These are phyloP conservation scores for Penicillium macrosclerotiorum DNA, from an alignment of 495 filamentous ascomycete species.

Conservation along the genomic window DNA sequence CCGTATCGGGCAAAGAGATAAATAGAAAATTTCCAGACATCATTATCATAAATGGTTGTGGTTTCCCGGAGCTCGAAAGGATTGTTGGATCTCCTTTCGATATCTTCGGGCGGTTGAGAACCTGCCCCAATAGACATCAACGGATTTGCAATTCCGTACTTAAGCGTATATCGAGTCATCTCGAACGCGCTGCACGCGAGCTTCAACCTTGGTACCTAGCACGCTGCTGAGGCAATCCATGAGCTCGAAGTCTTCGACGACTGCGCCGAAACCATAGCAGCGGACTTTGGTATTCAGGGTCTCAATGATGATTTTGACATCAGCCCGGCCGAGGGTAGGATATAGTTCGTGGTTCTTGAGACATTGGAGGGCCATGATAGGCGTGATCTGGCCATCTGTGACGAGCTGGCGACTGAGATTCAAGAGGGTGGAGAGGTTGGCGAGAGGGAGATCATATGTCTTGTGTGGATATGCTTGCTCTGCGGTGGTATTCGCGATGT, in stretches of 20 bases:
- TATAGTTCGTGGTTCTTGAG: conserved; percentile 71
- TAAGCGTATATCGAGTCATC: conserved; percentile 43
- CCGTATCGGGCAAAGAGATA: background rate
- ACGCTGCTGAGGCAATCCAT: conserved; percentile 77
- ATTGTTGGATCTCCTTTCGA: background rate
- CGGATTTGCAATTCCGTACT: conserved; percentile 4
- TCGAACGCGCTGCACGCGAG: conserved; percentile 24
- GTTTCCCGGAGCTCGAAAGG: background rate
- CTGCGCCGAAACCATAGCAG: conserved; percentile 82
- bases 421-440: conserved; percentile 74
- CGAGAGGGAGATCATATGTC: conserved; percentile 57
- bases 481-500: conserved; percentile 42
- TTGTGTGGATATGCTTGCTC: conserved; percentile 43
- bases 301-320: conserved; percentile 70
- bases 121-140: no score
- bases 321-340: conserved; percentile 57
- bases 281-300: conserved; percentile 76
- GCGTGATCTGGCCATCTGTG: conserved; percentile 92
- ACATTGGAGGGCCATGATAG: conserved; percentile 89
- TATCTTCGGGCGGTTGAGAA: no score
- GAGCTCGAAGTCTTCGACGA: conserved; percentile 83
- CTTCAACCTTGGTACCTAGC: conserved; percentile 61
- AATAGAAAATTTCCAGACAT: conserved; percentile 8
- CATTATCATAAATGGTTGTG: conserved; percentile 17
- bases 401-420: conserved; percentile 81